phyloP scores from a whole-genome alignment of 164 flowering plant genomes.

The Protea cynaroides region DNA sequence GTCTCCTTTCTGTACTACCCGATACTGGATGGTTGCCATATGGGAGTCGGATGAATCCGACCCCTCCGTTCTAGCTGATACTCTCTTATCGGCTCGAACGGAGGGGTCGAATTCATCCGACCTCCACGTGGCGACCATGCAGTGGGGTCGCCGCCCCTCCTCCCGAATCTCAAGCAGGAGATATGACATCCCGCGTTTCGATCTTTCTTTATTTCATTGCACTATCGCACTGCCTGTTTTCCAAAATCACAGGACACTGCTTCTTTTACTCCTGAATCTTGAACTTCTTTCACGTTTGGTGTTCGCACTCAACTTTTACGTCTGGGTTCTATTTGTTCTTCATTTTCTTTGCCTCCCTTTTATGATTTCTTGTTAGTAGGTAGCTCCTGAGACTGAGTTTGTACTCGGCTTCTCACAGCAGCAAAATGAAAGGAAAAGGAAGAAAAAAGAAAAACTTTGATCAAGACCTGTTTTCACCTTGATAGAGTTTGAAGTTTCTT shows the following conservation, averaged over 20 bases:
- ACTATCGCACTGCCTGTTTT: too few species aligned
- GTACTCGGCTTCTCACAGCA: neutral
- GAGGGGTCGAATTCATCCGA: too few species aligned
- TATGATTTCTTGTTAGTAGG: neutral
- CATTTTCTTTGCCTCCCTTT: neutral
- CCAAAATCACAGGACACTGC: neutral
- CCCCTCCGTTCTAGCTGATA: too few species aligned
- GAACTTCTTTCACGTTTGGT: neutral
- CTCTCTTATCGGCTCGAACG: too few species aligned
- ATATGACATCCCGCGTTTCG: neutral
- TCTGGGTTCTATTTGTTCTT: neutral
- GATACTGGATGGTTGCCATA: too few species aligned
- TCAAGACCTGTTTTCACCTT: slow-evolving; percentile 2
- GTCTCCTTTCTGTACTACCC: too few species aligned
- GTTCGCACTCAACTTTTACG: neutral
- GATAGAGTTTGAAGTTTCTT: neutral
- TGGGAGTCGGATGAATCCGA: too few species aligned
- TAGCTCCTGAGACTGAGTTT: neutral
- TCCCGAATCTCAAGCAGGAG: too few species aligned
- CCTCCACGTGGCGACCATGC: too few species aligned
- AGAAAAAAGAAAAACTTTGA: neutral
- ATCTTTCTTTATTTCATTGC: neutral
- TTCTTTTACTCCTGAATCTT: neutral
- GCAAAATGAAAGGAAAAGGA: too few species aligned
- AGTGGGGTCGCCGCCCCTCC: too few species aligned